phyloP scores from a whole-genome alignment of 306 rosid species.

The Castanospermum australe region DNA sequence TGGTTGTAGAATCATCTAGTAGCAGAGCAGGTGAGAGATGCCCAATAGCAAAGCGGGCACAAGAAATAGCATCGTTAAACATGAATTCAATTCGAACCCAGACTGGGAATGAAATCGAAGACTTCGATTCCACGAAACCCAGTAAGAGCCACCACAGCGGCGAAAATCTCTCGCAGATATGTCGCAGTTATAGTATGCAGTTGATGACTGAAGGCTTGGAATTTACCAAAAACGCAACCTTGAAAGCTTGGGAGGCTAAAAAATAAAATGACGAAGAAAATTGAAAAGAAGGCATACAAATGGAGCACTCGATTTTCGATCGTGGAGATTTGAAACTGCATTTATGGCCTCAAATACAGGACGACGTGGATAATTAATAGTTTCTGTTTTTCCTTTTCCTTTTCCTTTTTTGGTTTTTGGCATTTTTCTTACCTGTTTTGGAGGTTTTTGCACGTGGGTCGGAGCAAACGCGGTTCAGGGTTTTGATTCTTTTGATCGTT shows the following conservation, averaged over 20 bases:
- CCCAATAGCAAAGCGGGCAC: constrained; percentile 28
- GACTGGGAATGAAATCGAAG: constrained; percentile 1
- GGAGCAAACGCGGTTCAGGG: constrained; percentile 48
- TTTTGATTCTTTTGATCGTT: no score
- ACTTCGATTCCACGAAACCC: not conserved
- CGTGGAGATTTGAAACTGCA: constrained; percentile 13
- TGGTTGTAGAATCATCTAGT: constrained; percentile 63
- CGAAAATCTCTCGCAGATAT: not conserved
- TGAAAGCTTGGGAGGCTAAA: constrained; percentile 36
- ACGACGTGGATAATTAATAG: constrained; percentile 58
- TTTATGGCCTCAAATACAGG: constrained; percentile 56
- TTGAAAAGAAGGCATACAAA: not conserved
- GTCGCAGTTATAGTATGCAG: not conserved
- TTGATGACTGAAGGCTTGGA: not conserved
- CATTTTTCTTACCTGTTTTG: not conserved
- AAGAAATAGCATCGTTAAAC: constrained; percentile 17
- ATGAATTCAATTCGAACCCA: constrained; percentile 32
- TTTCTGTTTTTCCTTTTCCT: not conserved
- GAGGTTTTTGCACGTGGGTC: constrained; percentile 43
- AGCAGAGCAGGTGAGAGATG: not conserved
- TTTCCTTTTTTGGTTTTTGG: not conserved
- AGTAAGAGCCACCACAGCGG: not conserved
- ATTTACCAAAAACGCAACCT: constrained; percentile 12
- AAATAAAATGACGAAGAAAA: not conserved
- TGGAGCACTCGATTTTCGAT: not conserved